Percentiles rank a stretch among this genome's conserved stretches.
Conservation (phyloP, 2,329 filamentous ascomycete species). For the Aspergillus cejpii region DNA sequence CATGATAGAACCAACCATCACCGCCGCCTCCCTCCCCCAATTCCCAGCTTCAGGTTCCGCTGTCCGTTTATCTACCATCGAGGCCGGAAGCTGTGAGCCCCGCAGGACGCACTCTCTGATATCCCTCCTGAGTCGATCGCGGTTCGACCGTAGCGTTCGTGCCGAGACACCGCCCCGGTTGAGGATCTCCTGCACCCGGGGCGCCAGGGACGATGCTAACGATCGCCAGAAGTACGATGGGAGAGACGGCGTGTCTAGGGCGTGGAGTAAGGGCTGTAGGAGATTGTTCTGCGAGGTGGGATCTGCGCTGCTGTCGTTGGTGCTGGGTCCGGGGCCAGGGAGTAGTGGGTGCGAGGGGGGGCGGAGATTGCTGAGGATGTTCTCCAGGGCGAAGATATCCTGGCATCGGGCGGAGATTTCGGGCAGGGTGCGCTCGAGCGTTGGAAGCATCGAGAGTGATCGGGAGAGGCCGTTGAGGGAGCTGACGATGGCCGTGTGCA, state of each 20-base stretch:
- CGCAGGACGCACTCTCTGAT: conserved; percentile 76
- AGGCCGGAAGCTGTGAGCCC: conserved; percentile 61
- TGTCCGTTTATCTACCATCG: conserved; percentile 43
- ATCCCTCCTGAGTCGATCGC: conserved; percentile 65
- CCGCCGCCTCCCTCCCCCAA: conserved; percentile 88
- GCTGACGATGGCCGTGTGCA: conserved; percentile 72
- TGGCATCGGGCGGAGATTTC: conserved; percentile 82
- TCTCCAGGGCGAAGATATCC: conserved; percentile 81
- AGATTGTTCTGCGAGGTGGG: conserved; percentile 43
- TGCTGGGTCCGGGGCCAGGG: conserved; percentile 6
- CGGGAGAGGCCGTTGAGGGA: conserved; percentile 68
- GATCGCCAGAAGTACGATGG: conserved; percentile 91
- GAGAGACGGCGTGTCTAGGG: conserved; percentile 81
- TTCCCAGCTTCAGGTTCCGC: conserved; percentile 46
- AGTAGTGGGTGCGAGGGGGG: conserved; percentile 64
- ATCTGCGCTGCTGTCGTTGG: conserved; percentile 28
- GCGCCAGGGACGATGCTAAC: conserved; percentile 68
- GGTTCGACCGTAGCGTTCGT: conserved; percentile 70
- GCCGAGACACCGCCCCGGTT: conserved; percentile 76
- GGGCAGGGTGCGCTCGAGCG: conserved; percentile 69
- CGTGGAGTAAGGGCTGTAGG: conserved; percentile 63
- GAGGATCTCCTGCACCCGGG: conserved; percentile 76
- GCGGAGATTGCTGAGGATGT: conserved; percentile 63
- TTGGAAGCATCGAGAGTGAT: conserved; percentile 71
- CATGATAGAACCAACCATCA: conserved; percentile 84